phyloP scores from a whole-genome alignment of 495 filamentous ascomycete genomes.

The Parathielavia appendiculata region DNA sequence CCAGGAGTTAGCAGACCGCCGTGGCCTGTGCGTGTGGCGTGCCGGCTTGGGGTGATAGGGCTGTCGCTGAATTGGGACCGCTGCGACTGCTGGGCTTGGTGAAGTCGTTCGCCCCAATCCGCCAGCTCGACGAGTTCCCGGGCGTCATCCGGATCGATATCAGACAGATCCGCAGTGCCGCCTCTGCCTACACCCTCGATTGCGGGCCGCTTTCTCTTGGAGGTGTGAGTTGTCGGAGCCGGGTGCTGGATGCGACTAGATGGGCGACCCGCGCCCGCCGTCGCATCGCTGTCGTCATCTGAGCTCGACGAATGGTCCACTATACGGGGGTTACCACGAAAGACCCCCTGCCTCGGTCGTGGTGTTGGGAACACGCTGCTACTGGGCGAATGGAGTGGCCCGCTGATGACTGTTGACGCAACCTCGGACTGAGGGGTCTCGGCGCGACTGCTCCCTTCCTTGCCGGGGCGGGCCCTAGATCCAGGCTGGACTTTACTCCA shows the following conservation, averaged over 20 bases:
- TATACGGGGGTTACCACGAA: constrained; percentile 1
- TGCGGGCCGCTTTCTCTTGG: constrained; percentile 12
- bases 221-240: not conserved
- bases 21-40: not conserved
- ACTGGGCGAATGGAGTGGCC: not conserved
- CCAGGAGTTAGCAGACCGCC: constrained; percentile 6
- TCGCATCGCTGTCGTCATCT: not conserved
- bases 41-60: not conserved
- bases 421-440: not conserved
- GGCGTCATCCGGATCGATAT: constrained; percentile 21
- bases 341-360: constrained; percentile 3
- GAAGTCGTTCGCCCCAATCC: not conserved
- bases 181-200: constrained; percentile 8
- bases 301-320: not conserved
- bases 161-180: not conserved
- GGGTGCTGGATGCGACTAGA: too few relatives aligned
- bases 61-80: constrained; percentile 15
- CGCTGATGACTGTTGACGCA: not conserved
- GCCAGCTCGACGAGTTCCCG: constrained; percentile 6
- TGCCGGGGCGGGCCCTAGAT: not conserved
- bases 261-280: not conserved
- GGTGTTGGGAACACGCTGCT: constrained; percentile 9
- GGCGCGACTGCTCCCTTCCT: not conserved
- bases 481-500: too few relatives aligned
- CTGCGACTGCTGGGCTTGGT: not conserved